Evolutionary conservation across 345 rosid species (phyloP).

Genomic region (Euphorbia pulcherrima): DNA sequence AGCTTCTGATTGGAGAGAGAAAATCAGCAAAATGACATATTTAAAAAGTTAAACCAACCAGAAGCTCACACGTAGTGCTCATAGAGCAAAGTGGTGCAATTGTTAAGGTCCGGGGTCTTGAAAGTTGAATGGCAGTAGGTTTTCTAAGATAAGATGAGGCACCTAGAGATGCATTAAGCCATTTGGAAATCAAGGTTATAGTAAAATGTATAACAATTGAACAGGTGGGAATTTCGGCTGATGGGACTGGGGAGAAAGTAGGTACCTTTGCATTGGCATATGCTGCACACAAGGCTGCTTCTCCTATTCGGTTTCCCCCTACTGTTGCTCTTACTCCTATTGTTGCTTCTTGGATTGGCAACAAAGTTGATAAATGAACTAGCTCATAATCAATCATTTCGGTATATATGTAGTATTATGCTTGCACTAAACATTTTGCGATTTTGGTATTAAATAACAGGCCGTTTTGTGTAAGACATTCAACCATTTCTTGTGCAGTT

Average conservation of each 20-base stretch:
- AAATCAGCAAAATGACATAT: no score
- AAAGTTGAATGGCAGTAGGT: no score
- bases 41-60: no score
- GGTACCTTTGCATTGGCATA: conserved; percentile 86
- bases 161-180: no score
- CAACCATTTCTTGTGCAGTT: no score
- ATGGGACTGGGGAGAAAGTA: conserved; percentile 73
- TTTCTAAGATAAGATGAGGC: no score
- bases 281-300: conserved; percentile 95
- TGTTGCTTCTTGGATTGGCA: conserved; percentile 87
- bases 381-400: background rate
- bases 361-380: conserved; percentile 55
- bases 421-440: background rate
- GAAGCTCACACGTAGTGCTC: no score
- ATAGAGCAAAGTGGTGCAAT: no score
- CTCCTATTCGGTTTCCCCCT: conserved; percentile 90
- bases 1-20: no score
- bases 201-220: background rate
- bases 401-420: background rate
- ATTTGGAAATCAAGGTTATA: no score
- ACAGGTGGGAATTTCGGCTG: conserved; percentile 70
- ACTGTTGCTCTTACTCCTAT: conserved; percentile 84
- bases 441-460: background rate
- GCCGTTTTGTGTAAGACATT: background rate
- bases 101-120: no score